Evolutionary conservation across 176 grass and related monocot genomes (phyloP).

Genomic region (Carex kokanica): DNA sequence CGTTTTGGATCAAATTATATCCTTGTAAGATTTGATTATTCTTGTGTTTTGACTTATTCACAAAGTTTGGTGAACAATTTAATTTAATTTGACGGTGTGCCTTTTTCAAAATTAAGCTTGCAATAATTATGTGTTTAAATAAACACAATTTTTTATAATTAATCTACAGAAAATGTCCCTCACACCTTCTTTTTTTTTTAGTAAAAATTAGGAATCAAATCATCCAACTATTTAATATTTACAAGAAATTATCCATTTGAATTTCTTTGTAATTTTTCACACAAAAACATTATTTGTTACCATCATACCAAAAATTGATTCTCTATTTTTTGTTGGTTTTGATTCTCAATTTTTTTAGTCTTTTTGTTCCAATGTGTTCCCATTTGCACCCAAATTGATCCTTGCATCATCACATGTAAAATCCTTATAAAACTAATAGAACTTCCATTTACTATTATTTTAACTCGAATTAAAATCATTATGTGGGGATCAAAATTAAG

Average conservation of each 20-base stretch:
- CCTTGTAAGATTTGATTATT: background rate
- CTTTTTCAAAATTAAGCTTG: background rate
- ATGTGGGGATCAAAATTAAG: no score
- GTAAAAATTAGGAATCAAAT: no score
- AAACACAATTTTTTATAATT: no score
- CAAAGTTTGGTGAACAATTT: background rate
- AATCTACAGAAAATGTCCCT: background rate
- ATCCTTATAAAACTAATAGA: no score
- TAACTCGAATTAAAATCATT: no score
- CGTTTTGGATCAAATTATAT: background rate
- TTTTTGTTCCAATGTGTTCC: background rate
- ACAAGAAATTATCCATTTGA: no score
- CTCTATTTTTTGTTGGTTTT: background rate
- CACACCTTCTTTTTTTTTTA: background rate
- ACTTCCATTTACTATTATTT: no score
- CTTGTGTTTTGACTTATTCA: background rate
- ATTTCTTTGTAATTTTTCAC: no score
- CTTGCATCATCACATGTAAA: background rate
- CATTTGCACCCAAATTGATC: background rate
- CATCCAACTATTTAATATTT: no score
- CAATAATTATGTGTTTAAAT: background rate
- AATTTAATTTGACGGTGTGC: background rate
- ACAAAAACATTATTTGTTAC: no score
- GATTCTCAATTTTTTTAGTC: background rate
- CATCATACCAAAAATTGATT: no score